Percentiles rank a stretch among this genome's conserved stretches.
These are phyloP conservation scores for Neoboletus magnificus DNA, from an alignment of 768 basidiomycete genomes.

Conservation along the genomic window DNA sequence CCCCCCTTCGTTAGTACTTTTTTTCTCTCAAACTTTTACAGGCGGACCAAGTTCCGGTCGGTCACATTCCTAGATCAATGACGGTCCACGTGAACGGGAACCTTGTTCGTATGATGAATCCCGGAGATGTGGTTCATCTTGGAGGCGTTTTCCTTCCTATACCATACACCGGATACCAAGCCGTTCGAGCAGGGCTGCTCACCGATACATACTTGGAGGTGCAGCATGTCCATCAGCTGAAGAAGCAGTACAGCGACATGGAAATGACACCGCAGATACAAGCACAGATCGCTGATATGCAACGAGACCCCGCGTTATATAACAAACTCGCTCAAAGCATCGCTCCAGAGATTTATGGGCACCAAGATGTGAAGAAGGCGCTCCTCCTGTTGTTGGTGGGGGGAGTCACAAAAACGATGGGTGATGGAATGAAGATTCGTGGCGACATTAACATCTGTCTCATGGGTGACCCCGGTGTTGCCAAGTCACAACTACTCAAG, in stretches of 20 bases:
- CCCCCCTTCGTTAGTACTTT: not conserved
- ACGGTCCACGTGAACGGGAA: constrained; percentile 91
- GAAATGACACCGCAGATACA: constrained; percentile 85
- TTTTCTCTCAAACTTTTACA: constrained; percentile 29
- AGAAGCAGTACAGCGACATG: constrained; percentile 97
- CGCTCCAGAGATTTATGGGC: constrained; percentile 98
- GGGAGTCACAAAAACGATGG: constrained; percentile 91
- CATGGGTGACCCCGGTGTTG: constrained; percentile 99
- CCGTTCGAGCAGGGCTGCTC: constrained; percentile 91
- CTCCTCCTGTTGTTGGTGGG: constrained; percentile 89
- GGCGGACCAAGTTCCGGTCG: constrained; percentile 99
- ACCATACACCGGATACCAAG: constrained; percentile 97
- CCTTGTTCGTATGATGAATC: constrained; percentile 87
- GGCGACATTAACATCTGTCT: constrained; percentile 97
- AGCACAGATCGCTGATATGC: constrained; percentile 62
- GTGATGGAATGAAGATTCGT: constrained; percentile 98
- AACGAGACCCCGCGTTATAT: constrained; percentile 77
- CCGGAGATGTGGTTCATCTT: constrained; percentile 92
- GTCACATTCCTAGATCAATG: constrained; percentile 98
- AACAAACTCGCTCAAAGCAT: constrained; percentile 87
- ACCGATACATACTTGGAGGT: constrained; percentile 96
- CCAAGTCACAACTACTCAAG: constrained; percentile 95
- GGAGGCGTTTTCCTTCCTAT: constrained; percentile 98
- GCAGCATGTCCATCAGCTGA: constrained; percentile 88
- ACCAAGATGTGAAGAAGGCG: constrained; percentile 96